Percentiles rank a stretch among this genome's conserved stretches.
phyloP scores from a whole-genome alignment of 441 rosid genomes.

The Syzygium syzygioides region DNA sequence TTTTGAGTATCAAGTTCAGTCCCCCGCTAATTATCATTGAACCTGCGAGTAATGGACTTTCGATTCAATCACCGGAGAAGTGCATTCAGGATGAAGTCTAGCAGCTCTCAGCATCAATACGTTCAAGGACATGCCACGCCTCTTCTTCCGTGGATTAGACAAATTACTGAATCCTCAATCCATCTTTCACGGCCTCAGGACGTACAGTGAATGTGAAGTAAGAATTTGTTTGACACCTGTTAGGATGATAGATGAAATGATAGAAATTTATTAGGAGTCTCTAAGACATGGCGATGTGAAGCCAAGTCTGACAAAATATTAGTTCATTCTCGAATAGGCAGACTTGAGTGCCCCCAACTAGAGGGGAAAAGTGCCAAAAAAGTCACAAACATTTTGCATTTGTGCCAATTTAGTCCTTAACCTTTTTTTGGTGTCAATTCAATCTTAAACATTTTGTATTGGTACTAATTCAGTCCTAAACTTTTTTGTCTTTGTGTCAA shows the following conservation, averaged over 20 bases:
- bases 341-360: not conserved
- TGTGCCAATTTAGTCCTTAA: too few species aligned
- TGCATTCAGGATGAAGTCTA: not conserved
- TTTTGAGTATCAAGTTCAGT: not conserved
- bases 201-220: conserved; percentile 66
- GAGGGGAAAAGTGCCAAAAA: too few species aligned
- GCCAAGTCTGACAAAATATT: not conserved
- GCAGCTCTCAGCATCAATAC: conserved; percentile 53
- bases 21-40: not conserved
- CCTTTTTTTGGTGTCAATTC: too few species aligned
- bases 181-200: conserved; percentile 56
- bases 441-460: too few species aligned
- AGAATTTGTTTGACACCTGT: conserved; percentile 68
- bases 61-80: not conserved
- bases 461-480: too few species aligned
- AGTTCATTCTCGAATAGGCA: not conserved
- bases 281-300: not conserved
- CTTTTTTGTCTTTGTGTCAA: too few species aligned
- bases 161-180: conserved; percentile 49
- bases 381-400: too few species aligned
- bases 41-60: not conserved
- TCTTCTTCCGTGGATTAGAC: conserved; percentile 78
- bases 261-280: not conserved
- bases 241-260: not conserved
- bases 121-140: conserved; percentile 61